Evolutionary conservation across 352 stramenopile genomes (phyloP), one percentile per base, ranked within the genome.

Genomic region (Aphanomyces stellatus): DNA sequence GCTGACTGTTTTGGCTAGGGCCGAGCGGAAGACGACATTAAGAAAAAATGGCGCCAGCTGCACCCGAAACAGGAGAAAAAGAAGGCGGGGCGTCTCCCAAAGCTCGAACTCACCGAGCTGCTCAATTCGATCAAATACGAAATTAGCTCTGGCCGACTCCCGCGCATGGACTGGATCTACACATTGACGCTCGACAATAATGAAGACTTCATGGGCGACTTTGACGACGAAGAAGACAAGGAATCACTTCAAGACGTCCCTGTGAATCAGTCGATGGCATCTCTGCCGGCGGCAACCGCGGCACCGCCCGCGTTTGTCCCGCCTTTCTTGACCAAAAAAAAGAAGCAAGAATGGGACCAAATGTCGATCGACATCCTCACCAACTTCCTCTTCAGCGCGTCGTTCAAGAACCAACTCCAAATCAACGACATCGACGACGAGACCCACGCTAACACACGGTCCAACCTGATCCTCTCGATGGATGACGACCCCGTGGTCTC

Each of bases 271-370:
- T 17, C 8, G 8, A 43, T 8, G 8, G 37, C 37, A 8, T 17
- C 37, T 17, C 8, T 17, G 8, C 13, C 42, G 19, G 17, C 49
- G 13, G 5, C 49, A 30, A 13, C 24, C 19, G 17, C 46, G 15
- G 25, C 49, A 8, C 4, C 15, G 13, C 19, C 49, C 5, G 19
- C 49, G 3, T 57, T 57, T 30, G 10, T 19, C 17, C 49, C 49
- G 25, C 60, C 60, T 13, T 67, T 67, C 22, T 49, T 67, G 49
- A 57, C 60, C 28, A 67, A 67, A 33, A 67, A 67, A 41, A 67
- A 67, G 25, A 67, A 67, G 37, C 11, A 37, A 13, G 60, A 67
- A n/a, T 67, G 60, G 60, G 60, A 57, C 22, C 60, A 67, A 43
- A 55, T 57, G 60, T 67, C 60, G 8, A 43, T 67, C 24, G 60